phyloP scores from a whole-genome alignment of 2,329 filamentous ascomycete genomes.

The Monilinia laxa region DNA sequence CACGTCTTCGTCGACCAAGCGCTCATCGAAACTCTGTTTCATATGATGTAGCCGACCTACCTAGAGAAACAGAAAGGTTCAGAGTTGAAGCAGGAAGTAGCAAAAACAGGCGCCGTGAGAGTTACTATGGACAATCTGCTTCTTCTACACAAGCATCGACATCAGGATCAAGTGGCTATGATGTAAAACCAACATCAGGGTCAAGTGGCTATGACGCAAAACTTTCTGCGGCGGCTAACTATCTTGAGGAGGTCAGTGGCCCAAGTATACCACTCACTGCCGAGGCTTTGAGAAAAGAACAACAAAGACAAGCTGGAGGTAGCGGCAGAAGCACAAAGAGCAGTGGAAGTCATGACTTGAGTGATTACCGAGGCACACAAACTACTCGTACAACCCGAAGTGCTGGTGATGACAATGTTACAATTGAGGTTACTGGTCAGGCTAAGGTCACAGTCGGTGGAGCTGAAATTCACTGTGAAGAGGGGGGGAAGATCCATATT shows the following conservation, averaged over 20 bases:
- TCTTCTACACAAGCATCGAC: slow-evolving; percentile 23
- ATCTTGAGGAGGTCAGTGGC: slow-evolving; percentile 55
- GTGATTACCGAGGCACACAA: slow-evolving; percentile 60
- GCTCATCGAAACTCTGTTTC: slow-evolving; percentile 35
- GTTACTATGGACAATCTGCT: slow-evolving; percentile 34
- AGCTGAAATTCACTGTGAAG: slow-evolving; percentile 57
- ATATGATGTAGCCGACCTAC: slow-evolving; percentile 33
- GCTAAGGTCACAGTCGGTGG: slow-evolving; percentile 57
- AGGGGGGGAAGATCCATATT: slow-evolving; percentile 61
- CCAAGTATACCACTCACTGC: slow-evolving; percentile 53
- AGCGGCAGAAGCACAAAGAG: slow-evolving; percentile 56
- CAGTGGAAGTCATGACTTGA: slow-evolving; percentile 62
- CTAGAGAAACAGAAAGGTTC: slow-evolving; percentile 25
- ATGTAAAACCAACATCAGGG: slow-evolving; percentile 42
- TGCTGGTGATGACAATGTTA: slow-evolving; percentile 52
- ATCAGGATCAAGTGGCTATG: slow-evolving; percentile 41
- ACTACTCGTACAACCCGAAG: slow-evolving; percentile 57
- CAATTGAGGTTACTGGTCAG: slow-evolving; percentile 58
- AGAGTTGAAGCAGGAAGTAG: slow-evolving; percentile 35
- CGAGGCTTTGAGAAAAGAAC: slow-evolving; percentile 49
- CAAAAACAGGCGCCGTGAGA: slow-evolving; percentile 34
- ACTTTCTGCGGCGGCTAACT: slow-evolving; percentile 47
- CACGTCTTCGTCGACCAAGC: slow-evolving; percentile 33
- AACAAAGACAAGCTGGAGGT: slow-evolving; percentile 47
- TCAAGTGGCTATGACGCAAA: slow-evolving; percentile 46